Conservation (phyloP, 495 filamentous ascomycete species). For the Talaromyces nanjingensis region DNA sequence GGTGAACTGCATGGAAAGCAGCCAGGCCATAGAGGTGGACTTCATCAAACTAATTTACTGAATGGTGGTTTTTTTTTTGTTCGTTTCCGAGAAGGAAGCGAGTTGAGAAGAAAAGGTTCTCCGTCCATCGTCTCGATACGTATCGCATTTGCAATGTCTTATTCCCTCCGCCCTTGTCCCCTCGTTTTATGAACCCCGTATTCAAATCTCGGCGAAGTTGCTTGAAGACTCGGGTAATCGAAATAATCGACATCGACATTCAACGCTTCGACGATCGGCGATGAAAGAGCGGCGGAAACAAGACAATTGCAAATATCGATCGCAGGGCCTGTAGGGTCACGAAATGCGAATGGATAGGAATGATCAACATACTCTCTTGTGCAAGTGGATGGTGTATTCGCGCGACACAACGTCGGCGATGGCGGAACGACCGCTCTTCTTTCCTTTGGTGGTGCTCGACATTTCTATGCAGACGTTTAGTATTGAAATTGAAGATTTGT, state of each 20-base stretch:
- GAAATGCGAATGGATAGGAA: background rate
- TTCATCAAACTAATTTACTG: conserved; percentile 62
- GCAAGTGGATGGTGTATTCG: conserved; percentile 99
- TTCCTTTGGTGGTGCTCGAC: conserved; percentile 58
- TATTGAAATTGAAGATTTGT: background rate
- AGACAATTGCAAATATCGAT: background rate
- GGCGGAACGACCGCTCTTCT: conserved; percentile 75
- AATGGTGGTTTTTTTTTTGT: conserved; percentile 16
- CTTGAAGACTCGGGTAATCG: background rate
- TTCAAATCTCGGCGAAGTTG: background rate
- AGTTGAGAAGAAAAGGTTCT: conserved; percentile 2
- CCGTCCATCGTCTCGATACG: conserved; percentile 4
- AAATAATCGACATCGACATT: background rate
- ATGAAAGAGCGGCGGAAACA: background rate
- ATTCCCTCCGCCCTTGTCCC: background rate
- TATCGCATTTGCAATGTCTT: background rate
- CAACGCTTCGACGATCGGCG: background rate
- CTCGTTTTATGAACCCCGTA: background rate
- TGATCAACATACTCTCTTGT: conserved; percentile 88
- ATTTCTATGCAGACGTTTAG: conserved; percentile 43
- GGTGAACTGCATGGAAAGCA: conserved; percentile 6
- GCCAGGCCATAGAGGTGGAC: conserved; percentile 51
- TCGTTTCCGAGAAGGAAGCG: background rate
- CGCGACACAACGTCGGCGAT: conserved; percentile 96
- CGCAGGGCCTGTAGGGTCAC: background rate